A percentile compares a stretch with the other conserved stretches of the same genome.
These are phyloP conservation scores for Lagenidium giganteum DNA, from an alignment of 352 stramenopile species.

Conservation along the genomic window DNA sequence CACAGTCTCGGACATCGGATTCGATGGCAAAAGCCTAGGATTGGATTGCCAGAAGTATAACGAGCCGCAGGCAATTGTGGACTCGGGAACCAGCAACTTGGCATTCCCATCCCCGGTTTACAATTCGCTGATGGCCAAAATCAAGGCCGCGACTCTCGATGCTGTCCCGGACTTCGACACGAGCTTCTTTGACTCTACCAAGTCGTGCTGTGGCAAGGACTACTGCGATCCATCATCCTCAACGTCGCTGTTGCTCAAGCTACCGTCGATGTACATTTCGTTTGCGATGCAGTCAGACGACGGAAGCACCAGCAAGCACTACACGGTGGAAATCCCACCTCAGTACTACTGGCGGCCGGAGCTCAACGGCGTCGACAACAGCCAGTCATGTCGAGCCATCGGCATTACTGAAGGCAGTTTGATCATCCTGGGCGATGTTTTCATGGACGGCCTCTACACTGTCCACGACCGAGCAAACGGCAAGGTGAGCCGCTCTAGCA, in stretches of 20 bases:
- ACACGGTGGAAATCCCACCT: slow-evolving; percentile 75
- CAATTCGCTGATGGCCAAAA: slow-evolving; percentile 65
- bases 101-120: slow-evolving; percentile 73
- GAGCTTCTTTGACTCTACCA: slow-evolving; percentile 65
- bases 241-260: slow-evolving; percentile 37
- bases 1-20: slow-evolving; percentile 70
- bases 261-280: slow-evolving; percentile 78
- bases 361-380: slow-evolving; percentile 56
- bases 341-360: slow-evolving; percentile 82
- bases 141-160: slow-evolving; percentile 46
- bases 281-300: slow-evolving; percentile 49
- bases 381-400: slow-evolving; percentile 57
- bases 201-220: slow-evolving; percentile 59
- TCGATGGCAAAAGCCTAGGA: slow-evolving; percentile 47
- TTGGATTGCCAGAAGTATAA: slow-evolving; percentile 69
- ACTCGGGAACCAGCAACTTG: slow-evolving; percentile 81
- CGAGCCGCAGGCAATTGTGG: slow-evolving; percentile 70
- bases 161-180: slow-evolving; percentile 57
- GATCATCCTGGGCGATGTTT: slow-evolving; percentile 76
- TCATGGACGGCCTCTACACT: slow-evolving; percentile 78
- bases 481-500: slow-evolving; percentile 22
- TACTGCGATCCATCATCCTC: slow-evolving; percentile 67
- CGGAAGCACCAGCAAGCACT: slow-evolving; percentile 53
- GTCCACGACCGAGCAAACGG: slow-evolving; percentile 64
- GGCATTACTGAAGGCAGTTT: slow-evolving; percentile 70